Base-by-base conservation (phyloP, 2,329 filamentous ascomycete genomes). In the Aspergillus luchuensis region DNA sequence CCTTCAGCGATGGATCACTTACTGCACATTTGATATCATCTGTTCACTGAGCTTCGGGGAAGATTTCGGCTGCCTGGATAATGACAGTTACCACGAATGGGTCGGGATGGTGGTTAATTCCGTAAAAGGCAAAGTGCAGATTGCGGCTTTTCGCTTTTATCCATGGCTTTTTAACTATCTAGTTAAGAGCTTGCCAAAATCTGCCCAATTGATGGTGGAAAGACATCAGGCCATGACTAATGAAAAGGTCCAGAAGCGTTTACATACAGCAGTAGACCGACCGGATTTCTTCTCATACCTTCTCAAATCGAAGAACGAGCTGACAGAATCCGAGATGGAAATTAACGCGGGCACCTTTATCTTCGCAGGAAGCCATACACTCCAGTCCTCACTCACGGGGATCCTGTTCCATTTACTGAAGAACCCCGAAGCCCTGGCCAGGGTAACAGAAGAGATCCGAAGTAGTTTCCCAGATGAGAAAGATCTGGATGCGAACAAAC, bases 31-130 rank as follows among this genome's bases (percentile, higher is more conserved):
- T 41, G 77, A 80, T 55, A 70, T 80, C 21, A 74, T 80, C 48
- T 76, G 76, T 0, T 75, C 79, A 36, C 59, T 80, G 1, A 69
- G 72, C 1, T 79, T 80, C 52, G 77, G 78, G 1, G 73, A 79
- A 33, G 62, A 70, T 1, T 81, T 80, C 60, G 68, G 71, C n/a
- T 78, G 75, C 49, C 64, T 82, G 13, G 70, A 70, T 4, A 71
- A 69, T 1, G 68, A 72, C 10, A 21, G 7, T 2, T 73, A 73
- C 21, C 75, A 80, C 59, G 70, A 71, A 11, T 81, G 77, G 76
- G 75, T 81, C 1, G 64, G 68, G 71, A 59, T 61, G 28, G 36
- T 54, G 7, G 10, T 41, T 0, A 41, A 56, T 0, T 30, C 66
- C 4, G 38, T 57, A 7, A 61, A 63, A 6, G 56, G 47, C 13